phyloP scores from a whole-genome alignment of 768 basidiomycete species.

The Rhodotorula babjevae region DNA sequence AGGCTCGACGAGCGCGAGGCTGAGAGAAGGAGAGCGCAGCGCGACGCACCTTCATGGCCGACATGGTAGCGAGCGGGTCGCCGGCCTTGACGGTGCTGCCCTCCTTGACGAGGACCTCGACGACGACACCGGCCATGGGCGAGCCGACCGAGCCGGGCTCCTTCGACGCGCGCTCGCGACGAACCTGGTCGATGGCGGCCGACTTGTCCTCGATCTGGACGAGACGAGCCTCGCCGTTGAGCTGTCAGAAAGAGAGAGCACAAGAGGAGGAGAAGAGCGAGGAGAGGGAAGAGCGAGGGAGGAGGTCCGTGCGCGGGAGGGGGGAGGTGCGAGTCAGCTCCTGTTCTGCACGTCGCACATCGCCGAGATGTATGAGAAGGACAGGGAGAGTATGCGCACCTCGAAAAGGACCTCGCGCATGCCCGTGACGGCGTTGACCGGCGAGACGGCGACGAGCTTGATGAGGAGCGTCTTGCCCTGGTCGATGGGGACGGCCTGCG shows the following conservation, averaged over 20 bases:
- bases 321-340: no score
- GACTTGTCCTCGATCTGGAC: conserved; percentile 94
- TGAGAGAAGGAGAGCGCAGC: no score
- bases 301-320: background rate
- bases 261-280: background rate
- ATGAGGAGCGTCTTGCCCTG: conserved; percentile 95
- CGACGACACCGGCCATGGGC: conserved; percentile 68
- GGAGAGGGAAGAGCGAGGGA: background rate
- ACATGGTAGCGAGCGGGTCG: conserved; percentile 57
- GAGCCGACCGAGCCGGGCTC: conserved; percentile 95
- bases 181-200: conserved; percentile 90
- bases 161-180: conserved; percentile 82
- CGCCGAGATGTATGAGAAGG: no score
- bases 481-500: conserved; percentile 51
- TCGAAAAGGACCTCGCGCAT: conserved; percentile 95
- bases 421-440: conserved; percentile 83
- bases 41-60: conserved; percentile 9
- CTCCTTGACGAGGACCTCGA: conserved; percentile 96
- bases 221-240: conserved; percentile 68
- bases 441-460: conserved; percentile 89
- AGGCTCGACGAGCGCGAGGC: background rate
- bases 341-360: no score
- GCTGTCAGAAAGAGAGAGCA: conserved; percentile 12
- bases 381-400: background rate
- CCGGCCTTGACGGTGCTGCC: conserved; percentile 97